Base-by-base conservation (phyloP, 352 stramenopile genomes). In the Pilasporangium apinafurcum region DNA sequence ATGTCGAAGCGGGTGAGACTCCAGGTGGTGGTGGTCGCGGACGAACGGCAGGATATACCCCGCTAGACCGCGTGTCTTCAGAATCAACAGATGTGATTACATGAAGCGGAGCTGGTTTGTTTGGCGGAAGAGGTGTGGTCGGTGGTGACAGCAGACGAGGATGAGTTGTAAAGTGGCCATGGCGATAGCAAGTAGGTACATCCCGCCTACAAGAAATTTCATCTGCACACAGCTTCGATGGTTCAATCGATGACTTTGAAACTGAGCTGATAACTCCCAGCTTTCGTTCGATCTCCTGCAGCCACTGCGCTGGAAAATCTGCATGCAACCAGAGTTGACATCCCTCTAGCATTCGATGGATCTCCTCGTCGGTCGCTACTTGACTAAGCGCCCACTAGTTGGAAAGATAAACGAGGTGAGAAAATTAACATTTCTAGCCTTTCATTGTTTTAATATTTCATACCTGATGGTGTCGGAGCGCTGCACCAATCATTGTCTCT, bases 381-480 rank as follows among this genome's bases (percentile, higher is more conserved):
- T 88, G 69, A 5, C 54, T 61, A 10, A 86, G 36, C 14, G 76
- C 53, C 76, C 72, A 88, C 59, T 79, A 38, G 14, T 10, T 8
- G 48, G 5, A 48, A 13, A 22, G 34, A 10, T 12, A 27, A 27
- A 24, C 25, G 28, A 30, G 5, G 1, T 35, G 22, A 44, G 6
- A 3, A 44, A 49, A 24, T 36, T 25, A 24, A n/a, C n/a, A n/a
- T n/a, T n/a, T n/a, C n/a, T n/a, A n/a, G n/a, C n/a, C n/a, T n/a
- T n/a, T n/a, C n/a, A n/a, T n/a, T n/a, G n/a, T n/a, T n/a, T n/a
- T n/a, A n/a, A n/a, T n/a, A n/a, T n/a, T 24, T 8, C 29, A 25
- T 51, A 78, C 66, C 56, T 88, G 73, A 26, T 86, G 76, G 31
- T 82, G 70, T 0, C 68, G 58, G 43, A 89, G 65, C 26, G 53